A percentile compares a stretch with the other conserved stretches of the same genome.
Evolutionary conservation across 1,284 basidiomycete species (phyloP).

Genomic region (Papiliotrema laurentii): DNA sequence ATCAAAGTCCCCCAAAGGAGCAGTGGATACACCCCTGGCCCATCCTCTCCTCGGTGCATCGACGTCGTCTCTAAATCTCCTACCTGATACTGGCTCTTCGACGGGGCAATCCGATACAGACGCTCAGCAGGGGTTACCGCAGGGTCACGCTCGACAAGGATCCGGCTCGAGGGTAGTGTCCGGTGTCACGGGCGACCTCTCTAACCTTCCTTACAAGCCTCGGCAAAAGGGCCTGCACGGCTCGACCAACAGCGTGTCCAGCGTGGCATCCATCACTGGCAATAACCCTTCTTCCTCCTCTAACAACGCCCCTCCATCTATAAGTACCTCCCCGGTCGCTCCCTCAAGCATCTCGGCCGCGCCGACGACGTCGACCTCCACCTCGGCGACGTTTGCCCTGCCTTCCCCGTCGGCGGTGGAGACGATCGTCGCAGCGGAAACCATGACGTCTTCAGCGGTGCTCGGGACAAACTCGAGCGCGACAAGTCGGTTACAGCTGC

Average conservation of each 20-base stretch:
- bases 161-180: constrained; percentile 1
- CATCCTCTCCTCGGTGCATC: constrained; percentile 42
- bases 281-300: constrained; percentile 4
- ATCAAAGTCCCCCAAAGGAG: constrained; percentile 12
- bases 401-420: constrained; percentile 19
- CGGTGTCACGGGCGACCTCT: background rate
- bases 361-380: constrained; percentile 25
- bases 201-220: constrained; percentile 38
- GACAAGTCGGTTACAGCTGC: constrained; percentile 58
- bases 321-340: constrained; percentile 1
- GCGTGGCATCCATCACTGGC: constrained; percentile 11
- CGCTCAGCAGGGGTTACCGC: background rate
- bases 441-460: constrained; percentile 2
- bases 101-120: too few species aligned
- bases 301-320: background rate
- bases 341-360: constrained; percentile 9
- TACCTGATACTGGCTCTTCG: too few species aligned
- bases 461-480: constrained; percentile 12
- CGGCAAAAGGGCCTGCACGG: constrained; percentile 19
- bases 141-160: background rate
- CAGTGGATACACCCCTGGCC: constrained; percentile 25
- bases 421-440: background rate
- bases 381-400: constrained; percentile 33
- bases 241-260: constrained; percentile 20
- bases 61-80: constrained; percentile 27